Evolutionary conservation across 2,329 filamentous ascomycete genomes (phyloP).

Genomic region (Ramularia endophylla): DNA sequence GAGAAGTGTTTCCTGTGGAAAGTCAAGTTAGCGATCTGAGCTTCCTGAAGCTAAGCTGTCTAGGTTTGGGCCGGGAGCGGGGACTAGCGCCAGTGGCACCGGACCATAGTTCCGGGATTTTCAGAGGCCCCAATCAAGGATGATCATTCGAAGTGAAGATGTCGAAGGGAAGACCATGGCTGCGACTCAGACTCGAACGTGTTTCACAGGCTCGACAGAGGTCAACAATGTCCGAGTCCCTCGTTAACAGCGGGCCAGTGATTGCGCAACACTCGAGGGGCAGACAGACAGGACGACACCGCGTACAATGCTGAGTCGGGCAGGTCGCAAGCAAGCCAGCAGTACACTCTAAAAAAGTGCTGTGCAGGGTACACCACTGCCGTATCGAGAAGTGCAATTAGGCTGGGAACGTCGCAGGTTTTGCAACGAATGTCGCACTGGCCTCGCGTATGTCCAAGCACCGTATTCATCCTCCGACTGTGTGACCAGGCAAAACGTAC

Average conservation of each 20-base stretch:
- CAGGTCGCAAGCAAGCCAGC: conserved; percentile 2
- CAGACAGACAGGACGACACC: too few relatives aligned
- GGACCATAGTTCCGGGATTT: neutral
- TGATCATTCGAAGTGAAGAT: neutral
- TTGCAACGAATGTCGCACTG: neutral
- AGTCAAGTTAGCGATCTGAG: conserved; percentile 1
- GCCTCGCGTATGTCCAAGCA: neutral
- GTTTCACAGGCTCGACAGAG: too few relatives aligned
- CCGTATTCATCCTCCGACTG: neutral
- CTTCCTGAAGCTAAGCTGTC: neutral
- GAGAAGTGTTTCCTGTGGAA: conserved; percentile 4
- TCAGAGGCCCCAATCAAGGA: conserved; percentile 3
- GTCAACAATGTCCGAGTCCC: too few relatives aligned
- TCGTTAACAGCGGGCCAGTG: too few relatives aligned
- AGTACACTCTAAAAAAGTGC: too few relatives aligned
- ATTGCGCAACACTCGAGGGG: too few relatives aligned
- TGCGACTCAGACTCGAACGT: too few relatives aligned
- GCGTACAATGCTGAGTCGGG: too few relatives aligned
- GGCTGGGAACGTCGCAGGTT: neutral
- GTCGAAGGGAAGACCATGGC: neutral
- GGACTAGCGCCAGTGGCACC: conserved; percentile 5
- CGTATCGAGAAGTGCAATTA: too few relatives aligned
- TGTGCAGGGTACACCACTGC: too few relatives aligned
- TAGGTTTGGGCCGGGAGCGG: too few relatives aligned
- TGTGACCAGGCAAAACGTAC: conserved; percentile 16